phyloP scores from a whole-genome alignment of 2,329 filamentous ascomycete genomes.

The Gliomastix tumulicola region DNA sequence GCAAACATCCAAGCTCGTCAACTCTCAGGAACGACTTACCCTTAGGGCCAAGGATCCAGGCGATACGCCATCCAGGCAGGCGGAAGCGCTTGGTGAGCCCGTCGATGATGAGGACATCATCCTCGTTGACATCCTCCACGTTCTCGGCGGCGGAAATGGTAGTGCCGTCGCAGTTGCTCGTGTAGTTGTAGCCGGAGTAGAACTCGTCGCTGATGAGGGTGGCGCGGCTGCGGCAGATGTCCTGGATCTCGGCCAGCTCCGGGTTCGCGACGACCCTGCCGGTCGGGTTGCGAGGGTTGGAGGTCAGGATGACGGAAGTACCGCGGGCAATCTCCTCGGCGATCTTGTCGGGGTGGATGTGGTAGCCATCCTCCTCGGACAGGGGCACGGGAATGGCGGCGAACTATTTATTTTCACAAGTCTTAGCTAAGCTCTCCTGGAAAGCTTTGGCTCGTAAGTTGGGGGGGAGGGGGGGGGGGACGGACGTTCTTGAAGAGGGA shows the following conservation, averaged over 20 bases:
- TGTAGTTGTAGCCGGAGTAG: constrained; percentile 96
- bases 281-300: constrained; percentile 92
- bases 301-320: constrained; percentile 83
- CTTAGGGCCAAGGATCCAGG: constrained; percentile 93
- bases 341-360: constrained; percentile 86
- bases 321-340: constrained; percentile 84
- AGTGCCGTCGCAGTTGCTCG: constrained; percentile 79
- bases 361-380: constrained; percentile 78
- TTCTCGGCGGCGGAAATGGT: constrained; percentile 89
- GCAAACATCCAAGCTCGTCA: constrained; percentile 6
- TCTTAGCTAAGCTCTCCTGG: not conserved
- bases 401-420: constrained; percentile 48
- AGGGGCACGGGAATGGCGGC: constrained; percentile 82
- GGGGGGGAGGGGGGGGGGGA: constrained; percentile 3
- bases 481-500: constrained; percentile 82
- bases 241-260: constrained; percentile 83
- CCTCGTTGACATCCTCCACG: constrained; percentile 80
- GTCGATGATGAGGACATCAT: constrained; percentile 91
- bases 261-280: constrained; percentile 80
- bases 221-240: constrained; percentile 82
- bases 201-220: constrained; percentile 96
- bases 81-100: constrained; percentile 96
- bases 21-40: no score
- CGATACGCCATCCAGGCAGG: constrained; percentile 91
- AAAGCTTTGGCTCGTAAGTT: not conserved